Conservation (phyloP, 148 eudicot genomes). For the Salicornia ramosissima region DNA sequence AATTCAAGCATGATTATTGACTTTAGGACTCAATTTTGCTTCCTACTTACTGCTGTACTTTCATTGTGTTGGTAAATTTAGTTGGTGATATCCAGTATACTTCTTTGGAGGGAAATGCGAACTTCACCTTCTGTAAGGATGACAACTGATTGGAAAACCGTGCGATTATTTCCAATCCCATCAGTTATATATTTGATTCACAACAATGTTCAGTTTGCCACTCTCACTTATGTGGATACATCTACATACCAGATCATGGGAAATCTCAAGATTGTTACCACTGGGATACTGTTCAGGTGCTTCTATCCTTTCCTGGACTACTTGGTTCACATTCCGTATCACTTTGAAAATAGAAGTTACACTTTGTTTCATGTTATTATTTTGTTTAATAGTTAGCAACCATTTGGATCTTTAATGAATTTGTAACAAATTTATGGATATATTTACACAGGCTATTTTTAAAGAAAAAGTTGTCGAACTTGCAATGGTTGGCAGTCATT, state of each 20-base stretch:
- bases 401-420: background rate
- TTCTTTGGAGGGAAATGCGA: constrained; percentile 73
- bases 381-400: background rate
- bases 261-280: constrained; percentile 92
- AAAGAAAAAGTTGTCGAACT: constrained; percentile 75
- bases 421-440: background rate
- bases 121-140: constrained; percentile 67
- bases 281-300: constrained; percentile 88
- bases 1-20: background rate
- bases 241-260: constrained; percentile 98
- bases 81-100: constrained; percentile 62
- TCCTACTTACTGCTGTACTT: constrained; percentile 3
- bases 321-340: background rate
- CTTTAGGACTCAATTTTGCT: constrained; percentile 9
- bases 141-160: constrained; percentile 88
- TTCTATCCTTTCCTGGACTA: constrained; percentile 3
- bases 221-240: constrained; percentile 88
- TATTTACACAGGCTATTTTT: constrained; percentile 56
- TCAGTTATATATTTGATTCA: constrained; percentile 90
- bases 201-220: constrained; percentile 97
- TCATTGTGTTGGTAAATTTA: constrained; percentile 18
- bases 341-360: too few species aligned
- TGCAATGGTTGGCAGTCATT: constrained; percentile 96
- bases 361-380: too few species aligned
- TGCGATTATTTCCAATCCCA: constrained; percentile 88